phyloP scores from a whole-genome alignment of 2,329 filamentous ascomycete species.

The Diaporthe citriasiana region DNA sequence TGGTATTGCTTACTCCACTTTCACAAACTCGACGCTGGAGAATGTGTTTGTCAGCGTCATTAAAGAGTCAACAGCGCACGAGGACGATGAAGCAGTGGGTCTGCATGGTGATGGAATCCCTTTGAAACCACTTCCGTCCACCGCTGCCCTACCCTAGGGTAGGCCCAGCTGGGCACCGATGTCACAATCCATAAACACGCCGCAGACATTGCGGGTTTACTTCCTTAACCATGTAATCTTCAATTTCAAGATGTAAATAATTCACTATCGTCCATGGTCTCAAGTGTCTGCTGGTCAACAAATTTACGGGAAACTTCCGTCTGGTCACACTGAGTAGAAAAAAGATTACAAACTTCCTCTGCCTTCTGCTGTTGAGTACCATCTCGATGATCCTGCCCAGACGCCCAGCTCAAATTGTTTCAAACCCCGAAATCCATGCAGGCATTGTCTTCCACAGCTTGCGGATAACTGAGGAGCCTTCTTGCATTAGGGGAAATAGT shows the following conservation, averaged over 20 bases:
- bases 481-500: neutral
- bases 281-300: neutral
- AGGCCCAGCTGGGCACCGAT: neutral
- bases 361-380: neutral
- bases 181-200: neutral
- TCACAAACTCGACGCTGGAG: neutral
- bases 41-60: constrained; percentile 6
- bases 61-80: neutral
- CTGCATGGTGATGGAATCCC: neutral
- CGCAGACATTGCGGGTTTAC: neutral
- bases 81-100: neutral
- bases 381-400: neutral
- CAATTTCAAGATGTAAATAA: neutral
- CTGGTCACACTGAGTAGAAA: neutral
- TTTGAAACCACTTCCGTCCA: constrained; percentile 1
- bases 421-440: neutral
- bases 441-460: neutral
- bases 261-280: neutral
- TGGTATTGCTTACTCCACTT: neutral
- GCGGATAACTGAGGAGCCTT: neutral
- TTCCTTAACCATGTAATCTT: too few species aligned
- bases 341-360: neutral
- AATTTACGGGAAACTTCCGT: neutral
- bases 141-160: too few species aligned
- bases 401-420: neutral